Base-by-base conservation (phyloP, 1,284 basidiomycete species). In the Apiotrichum akiyoshidainum region DNA sequence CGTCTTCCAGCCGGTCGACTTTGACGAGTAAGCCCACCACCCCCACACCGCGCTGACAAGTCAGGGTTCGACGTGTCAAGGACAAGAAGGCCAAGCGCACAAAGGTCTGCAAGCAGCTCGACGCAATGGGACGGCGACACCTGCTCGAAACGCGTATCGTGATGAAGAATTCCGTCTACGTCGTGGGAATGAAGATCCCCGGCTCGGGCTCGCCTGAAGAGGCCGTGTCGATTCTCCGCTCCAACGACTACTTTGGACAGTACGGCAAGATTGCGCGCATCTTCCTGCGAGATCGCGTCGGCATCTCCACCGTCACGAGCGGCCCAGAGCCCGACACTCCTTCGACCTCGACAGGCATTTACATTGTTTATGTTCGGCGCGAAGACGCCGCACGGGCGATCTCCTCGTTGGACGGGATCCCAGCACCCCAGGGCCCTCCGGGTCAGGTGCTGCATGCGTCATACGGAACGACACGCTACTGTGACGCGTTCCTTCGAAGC, bases 251-350 rank as follows among this genome's bases (percentile, higher is more conserved):
- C 78, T 99, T 99, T 77, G 96, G 96, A 8, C 93, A 97, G 75
- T 99, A 98, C 78, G 96, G 96, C 65, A 96, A 95, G 80, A 97
- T 99, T 67, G 87, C 89, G 49, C 97, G 97, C 80, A 91, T 99
- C 59, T 83, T 97, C 55, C 85, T 99, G 49, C 88, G 91, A 57
- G 96, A 98, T 78, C 88, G 95, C 40, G 88, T 87, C 11, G 59
- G 64, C 45, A 52, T 68, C 33, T 63, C 67, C 17, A 72, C 48
- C 2, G 90, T 6, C 85, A 64, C 68, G 16, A 55, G 67, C 26
- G 63, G 63, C 12, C 61, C 67, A 85, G 48, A 87, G 85, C 41
- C 60, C 16, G 57, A 61, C 33, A 50, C 67, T 55, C 55, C 68
- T 49, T 54, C 74, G 71, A 62, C 86, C 84, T 53, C 83, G 83